Percentiles rank a stretch among this genome's conserved stretches.
These are phyloP conservation scores for Benincasa hispida DNA, from an alignment of 306 rosid species.

Conservation along the genomic window DNA sequence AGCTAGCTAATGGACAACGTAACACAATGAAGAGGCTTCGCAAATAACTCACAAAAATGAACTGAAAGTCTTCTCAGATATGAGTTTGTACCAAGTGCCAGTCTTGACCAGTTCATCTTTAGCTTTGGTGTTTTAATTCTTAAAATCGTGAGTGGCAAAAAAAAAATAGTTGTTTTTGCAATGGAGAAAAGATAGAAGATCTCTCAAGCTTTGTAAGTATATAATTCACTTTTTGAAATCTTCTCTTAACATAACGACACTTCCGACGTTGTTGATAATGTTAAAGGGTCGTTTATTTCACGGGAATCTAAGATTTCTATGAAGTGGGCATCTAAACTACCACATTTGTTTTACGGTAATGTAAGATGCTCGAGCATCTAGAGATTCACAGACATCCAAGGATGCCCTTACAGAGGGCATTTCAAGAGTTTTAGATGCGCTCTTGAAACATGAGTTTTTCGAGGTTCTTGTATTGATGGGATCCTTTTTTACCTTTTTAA, in stretches of 20 bases:
- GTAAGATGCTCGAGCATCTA: too few relatives aligned
- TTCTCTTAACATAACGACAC: too few relatives aligned
- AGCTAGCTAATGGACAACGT: constrained; percentile 37
- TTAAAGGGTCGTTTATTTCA: too few relatives aligned
- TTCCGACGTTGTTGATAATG: not conserved
- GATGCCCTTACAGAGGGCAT: too few relatives aligned
- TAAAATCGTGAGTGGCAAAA: constrained; percentile 31
- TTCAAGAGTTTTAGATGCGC: too few relatives aligned
- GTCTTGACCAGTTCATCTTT: constrained; percentile 20
- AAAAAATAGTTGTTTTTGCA: not conserved
- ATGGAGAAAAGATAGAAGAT: not conserved
- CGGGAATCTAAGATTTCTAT: too few relatives aligned
- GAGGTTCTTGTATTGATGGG: too few relatives aligned
- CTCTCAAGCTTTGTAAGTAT: not conserved
- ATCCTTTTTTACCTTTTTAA: too few relatives aligned
- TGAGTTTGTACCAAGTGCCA: constrained; percentile 35
- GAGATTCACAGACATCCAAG: too few relatives aligned
- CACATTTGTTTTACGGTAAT: too few relatives aligned
- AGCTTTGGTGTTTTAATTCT: constrained; percentile 38
- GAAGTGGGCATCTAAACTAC: too few relatives aligned
- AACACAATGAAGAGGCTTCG: constrained; percentile 51
- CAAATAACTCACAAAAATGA: constrained; percentile 56
- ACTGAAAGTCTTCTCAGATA: constrained; percentile 26
- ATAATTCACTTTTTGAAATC: not conserved
- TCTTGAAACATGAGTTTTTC: too few relatives aligned